Base-by-base conservation (phyloP, 331 rosid species). In the Acacia pycnantha region DNA sequence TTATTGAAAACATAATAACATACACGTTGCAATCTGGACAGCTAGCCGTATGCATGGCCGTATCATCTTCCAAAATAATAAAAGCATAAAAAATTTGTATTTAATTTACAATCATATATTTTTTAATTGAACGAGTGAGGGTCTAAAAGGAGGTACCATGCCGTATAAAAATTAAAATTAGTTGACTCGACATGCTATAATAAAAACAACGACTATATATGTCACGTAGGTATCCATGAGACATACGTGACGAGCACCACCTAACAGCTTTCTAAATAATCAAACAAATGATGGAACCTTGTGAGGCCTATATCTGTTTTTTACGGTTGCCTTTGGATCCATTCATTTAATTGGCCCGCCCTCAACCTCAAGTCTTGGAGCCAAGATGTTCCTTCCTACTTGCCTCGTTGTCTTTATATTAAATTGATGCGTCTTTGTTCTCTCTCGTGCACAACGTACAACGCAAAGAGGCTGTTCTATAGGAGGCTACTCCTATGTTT, bases 221-320 rank as follows among this genome's bases (percentile, higher is more conserved):
- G 82, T 84, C 70, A 80, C 78, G 80, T 84, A 81, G 77, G 81
- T 87, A 74, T 81, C 87, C 90, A 86, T 89, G 85, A 83, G 92
- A 79, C 88, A 79, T 81, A 90, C 92, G 92, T 93, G 98, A 92
- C 86, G 69, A 84, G 84, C 92, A 92, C 95, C 88, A 90, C 93
- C 93, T 77, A 91, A 86, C 89, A 81, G 22, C 87, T 75, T 82
- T 72, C 82, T 72, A 85, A 44, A 86, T 90, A 79, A 91, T 88
- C 87, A 85, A 90, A 75, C 84, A 82, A 71, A 81, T 83, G 92
- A 87, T 85, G 71, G 86, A 81, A 82, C 75, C 86, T 81, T 88
- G 89, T 88, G 94, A 81, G 93, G 95, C 88, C 84, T 73, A 65
- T 85, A 88, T 93, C 89, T 51, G 24, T 54, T 72, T 58, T 79